Evolutionary conservation across 495 filamentous ascomycete genomes (phyloP), one percentile per base, ranked within the genome.

Genomic region (Trichoderma reesei): DNA sequence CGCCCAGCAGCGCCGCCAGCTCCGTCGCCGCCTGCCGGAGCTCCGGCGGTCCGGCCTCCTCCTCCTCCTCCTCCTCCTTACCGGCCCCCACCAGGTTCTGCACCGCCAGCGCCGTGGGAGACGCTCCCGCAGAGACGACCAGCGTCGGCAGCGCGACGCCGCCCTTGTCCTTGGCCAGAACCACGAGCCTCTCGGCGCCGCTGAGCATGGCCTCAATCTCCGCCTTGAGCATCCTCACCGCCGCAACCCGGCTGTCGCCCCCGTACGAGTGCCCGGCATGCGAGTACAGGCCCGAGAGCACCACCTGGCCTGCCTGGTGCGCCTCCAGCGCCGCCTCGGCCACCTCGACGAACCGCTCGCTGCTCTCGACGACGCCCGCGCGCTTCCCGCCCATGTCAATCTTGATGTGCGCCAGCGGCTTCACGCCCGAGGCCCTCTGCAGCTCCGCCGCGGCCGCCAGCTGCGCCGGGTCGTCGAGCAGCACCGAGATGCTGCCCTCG

Each of bases 181-280:
- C 75, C 10, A 65, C 59, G 9, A 56, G 26, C 51, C 51, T 56
- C 7, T 65, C 64, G 11, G 83, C 73, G 5, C 84, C 86, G 4
- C 77, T 72, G 64, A 77, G 72, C 20, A 90, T 76, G 18, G 80
- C 78, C 31, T 74, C 70, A 63, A 95, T 81, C 78, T 95, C 91
- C 10, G 69, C 73, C 5, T 72, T 73, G 11, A 95, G 71, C 59
- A 82, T 75, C 0, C 73, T 65, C 73, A 90, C 78, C 7, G 89
- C 86, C 34, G 68, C 70, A 69, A 72, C 74, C 59, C 83, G 79
- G 6, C 72, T 69, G 9, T 81, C 74, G 0, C 76, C 76, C 33
- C 73, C 79, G 72, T 96, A 95, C 38, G 85, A 89, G 63, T 90
- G 83, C 4, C 90, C 90, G 4, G 86, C 87, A 71, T 95, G 91